A percentile compares a stretch with the other conserved stretches of the same genome.
Evolutionary conservation across 352 stramenopile species (phyloP).

Genomic region (Phytophthora agathidicida): DNA sequence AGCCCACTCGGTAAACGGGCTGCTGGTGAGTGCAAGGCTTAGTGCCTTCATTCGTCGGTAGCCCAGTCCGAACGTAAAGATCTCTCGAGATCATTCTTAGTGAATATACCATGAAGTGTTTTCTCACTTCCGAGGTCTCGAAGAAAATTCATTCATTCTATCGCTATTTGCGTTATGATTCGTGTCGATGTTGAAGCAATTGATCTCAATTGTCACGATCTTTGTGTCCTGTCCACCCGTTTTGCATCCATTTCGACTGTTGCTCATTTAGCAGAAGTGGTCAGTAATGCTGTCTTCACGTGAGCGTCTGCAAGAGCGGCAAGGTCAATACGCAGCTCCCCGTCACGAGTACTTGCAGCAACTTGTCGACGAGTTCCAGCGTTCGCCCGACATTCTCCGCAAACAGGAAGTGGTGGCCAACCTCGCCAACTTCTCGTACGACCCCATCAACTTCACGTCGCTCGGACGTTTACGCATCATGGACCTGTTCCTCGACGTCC

Average conservation of each 20-base stretch:
- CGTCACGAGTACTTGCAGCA: slow-evolving; percentile 82
- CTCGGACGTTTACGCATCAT: slow-evolving; percentile 65
- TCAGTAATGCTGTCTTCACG: slow-evolving; percentile 66
- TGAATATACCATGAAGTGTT: too few relatives aligned
- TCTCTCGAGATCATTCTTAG: too few relatives aligned
- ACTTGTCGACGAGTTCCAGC: slow-evolving; percentile 78
- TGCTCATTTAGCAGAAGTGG: neutral
- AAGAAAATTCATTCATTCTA: too few relatives aligned
- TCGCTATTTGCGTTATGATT: too few relatives aligned
- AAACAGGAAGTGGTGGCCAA: slow-evolving; percentile 83
- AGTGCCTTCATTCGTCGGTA: too few relatives aligned
- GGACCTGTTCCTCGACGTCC: slow-evolving; percentile 80
- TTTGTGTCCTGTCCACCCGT: slow-evolving; percentile 5
- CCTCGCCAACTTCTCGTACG: slow-evolving; percentile 86
- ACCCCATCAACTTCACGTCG: slow-evolving; percentile 82
- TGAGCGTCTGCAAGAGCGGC: slow-evolving; percentile 59
- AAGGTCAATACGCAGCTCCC: slow-evolving; percentile 69
- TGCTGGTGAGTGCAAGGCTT: too few relatives aligned
- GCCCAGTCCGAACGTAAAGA: too few relatives aligned
- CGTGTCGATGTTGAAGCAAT: too few relatives aligned
- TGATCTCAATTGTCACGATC: too few relatives aligned
- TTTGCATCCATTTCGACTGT: neutral
- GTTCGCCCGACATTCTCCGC: slow-evolving; percentile 56
- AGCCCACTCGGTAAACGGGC: too few relatives aligned
- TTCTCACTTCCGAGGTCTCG: too few relatives aligned